Evolutionary conservation across 2,329 filamentous ascomycete genomes (phyloP).

Genomic region (Penicillium palitans): DNA sequence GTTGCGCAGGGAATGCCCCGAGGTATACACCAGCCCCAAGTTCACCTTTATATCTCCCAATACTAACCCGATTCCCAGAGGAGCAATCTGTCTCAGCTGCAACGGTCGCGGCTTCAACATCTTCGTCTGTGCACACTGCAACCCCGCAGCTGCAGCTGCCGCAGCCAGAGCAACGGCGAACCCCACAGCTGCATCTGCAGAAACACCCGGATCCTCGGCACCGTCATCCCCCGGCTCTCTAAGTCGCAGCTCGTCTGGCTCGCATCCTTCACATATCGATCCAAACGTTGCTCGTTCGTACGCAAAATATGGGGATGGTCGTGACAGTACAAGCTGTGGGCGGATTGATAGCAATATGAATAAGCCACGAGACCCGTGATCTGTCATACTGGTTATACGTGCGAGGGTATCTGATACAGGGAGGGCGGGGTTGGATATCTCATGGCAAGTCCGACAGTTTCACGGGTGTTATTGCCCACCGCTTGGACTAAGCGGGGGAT

Average conservation of each 20-base stretch:
- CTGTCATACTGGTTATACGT: not conserved
- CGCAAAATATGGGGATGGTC: constrained; percentile 17
- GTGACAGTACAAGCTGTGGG: constrained; percentile 22
- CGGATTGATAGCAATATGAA: constrained; percentile 15
- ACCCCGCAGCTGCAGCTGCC: constrained; percentile 26
- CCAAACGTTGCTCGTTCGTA: constrained; percentile 9
- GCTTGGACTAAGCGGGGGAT: not conserved
- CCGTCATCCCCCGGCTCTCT: constrained; percentile 26
- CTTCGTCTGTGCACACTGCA: constrained; percentile 34
- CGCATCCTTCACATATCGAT: constrained; percentile 25
- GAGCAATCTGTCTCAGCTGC: constrained; percentile 29
- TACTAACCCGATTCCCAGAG: constrained; percentile 19
- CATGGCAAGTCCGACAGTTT: not conserved
- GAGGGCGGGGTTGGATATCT: not conserved
- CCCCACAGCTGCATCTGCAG: constrained; percentile 19
- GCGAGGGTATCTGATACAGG: not conserved
- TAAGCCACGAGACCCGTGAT: constrained; percentile 20
- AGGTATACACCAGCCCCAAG: constrained; percentile 26
- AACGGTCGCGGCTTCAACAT: constrained; percentile 35
- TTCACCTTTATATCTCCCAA: not conserved
- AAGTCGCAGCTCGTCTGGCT: constrained; percentile 32
- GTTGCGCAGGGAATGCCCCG: constrained; percentile 40
- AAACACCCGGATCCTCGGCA: constrained; percentile 24
- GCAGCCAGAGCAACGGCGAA: constrained; percentile 15
- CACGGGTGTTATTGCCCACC: not conserved